Base-by-base conservation (phyloP, 768 basidiomycete species). In the Agaricus blazei region DNA sequence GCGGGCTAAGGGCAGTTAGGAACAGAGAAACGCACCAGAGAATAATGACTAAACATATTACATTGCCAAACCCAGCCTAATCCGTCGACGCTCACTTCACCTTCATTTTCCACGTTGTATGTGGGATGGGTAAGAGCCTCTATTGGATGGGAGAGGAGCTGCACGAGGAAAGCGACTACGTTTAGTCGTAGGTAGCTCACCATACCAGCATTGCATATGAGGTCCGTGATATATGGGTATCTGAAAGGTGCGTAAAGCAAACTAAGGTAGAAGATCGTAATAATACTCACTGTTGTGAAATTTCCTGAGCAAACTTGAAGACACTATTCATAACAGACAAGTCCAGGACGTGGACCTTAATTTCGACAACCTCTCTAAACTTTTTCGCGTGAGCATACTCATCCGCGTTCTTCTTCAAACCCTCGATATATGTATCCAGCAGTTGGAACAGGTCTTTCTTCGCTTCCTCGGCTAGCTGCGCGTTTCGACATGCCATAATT, bases 11-110 rank as follows among this genome's bases (percentile, higher is more conserved):
- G 29, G 41, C 24, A 34, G 9, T 36, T 11, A 38, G 9, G 15
- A 37, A 45, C 12, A 36, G 37, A 14, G 34, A 27, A 3, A 77
- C 86, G 53, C 63, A 92, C 90, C 60, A 94, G 69, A 28, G 77
- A 77, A 64, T 86, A 93, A 67, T 93, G 90, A 0, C 86, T 83
- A 54, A 93, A 92, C 27, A 92, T 70, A 62, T 93, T 93, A 57
- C 82, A 87, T 64, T 93, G 89, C 89, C 90, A 94, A 4, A 85
- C 80, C 78, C 79, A 86, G 2, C 92, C 92, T 0, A 92, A 69
- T 5, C 85, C 83, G 59, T 94, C 90, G 3, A 70, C 68, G 59
- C 81, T 88, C 48, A 77, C 60, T 58, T 84, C 78, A 7, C 87
- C 89, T 9, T 56, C 63, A 28, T 74, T 67, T 65, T 93, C 88